Percentiles rank a stretch among this genome's conserved stretches.
phyloP scores from a whole-genome alignment of 208 protist genomes.

The Strigomonas culicis region DNA sequence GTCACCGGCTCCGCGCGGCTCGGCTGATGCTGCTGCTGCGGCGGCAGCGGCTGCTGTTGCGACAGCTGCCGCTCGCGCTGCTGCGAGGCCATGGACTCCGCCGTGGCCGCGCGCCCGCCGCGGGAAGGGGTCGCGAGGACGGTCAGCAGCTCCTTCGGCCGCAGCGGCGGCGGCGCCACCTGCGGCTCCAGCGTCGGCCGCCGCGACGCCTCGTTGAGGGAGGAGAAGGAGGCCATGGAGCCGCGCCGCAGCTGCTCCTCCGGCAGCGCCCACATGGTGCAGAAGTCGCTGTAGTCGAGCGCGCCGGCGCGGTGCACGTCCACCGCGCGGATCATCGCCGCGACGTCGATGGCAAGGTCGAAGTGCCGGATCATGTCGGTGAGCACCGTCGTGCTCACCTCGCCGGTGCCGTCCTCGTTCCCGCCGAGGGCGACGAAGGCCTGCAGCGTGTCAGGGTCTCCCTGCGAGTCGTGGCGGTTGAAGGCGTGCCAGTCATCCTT shows the following conservation, averaged over 20 bases:
- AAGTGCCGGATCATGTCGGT: slow-evolving; percentile 58
- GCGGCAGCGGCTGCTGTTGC: not conserved
- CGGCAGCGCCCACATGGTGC: slow-evolving; percentile 44
- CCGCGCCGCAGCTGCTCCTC: slow-evolving; percentile 11
- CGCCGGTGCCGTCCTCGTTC: slow-evolving; percentile 56
- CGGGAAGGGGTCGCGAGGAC: slow-evolving; percentile 15
- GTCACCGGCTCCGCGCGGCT: not conserved
- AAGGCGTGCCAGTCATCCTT: slow-evolving; percentile 4
- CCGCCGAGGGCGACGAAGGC: slow-evolving; percentile 84
- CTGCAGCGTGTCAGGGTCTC: slow-evolving; percentile 59
- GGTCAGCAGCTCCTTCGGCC: slow-evolving; percentile 10
- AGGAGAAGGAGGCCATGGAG: slow-evolving; percentile 26
- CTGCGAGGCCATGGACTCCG: not conserved
- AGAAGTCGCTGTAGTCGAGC: slow-evolving; percentile 73
- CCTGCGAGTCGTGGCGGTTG: not conserved
- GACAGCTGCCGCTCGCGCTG: not conserved
- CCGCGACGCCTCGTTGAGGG: slow-evolving; percentile 16
- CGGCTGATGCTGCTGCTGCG: not conserved
- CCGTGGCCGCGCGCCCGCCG: not conserved
- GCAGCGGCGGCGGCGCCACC: too few relatives aligned
- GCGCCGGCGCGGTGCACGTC: slow-evolving; percentile 49
- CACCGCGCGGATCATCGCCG: slow-evolving; percentile 45
- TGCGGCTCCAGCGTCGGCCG: not conserved
- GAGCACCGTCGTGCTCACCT: slow-evolving; percentile 39
- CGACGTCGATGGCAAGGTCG: slow-evolving; percentile 78